phyloP scores from a whole-genome alignment of 2,329 filamentous ascomycete genomes.

The Penicillium aurantiogriseum region DNA sequence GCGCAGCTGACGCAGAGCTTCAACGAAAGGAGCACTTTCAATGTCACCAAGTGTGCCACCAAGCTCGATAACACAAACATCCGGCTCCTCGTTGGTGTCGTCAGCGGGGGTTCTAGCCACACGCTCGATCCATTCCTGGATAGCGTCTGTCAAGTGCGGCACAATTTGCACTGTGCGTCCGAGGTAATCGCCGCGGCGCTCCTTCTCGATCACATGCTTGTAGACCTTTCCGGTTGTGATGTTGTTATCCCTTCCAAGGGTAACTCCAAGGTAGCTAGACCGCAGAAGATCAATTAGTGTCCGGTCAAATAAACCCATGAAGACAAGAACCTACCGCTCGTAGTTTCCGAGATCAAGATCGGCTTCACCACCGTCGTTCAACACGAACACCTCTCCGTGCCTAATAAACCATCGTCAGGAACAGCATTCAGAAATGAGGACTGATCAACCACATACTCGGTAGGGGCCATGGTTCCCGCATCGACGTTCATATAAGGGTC shows the following conservation, averaged over 20 bases:
- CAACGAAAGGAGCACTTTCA: constrained; percentile 81
- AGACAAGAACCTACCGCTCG: constrained; percentile 49
- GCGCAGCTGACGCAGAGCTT: constrained; percentile 77
- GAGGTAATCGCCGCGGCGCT: constrained; percentile 72
- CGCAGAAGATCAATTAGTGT: background rate
- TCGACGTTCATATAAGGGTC: constrained; percentile 74
- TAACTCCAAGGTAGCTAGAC: constrained; percentile 68
- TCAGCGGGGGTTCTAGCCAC: constrained; percentile 85
- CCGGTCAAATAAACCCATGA: background rate
- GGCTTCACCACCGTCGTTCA: constrained; percentile 75
- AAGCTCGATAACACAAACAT: constrained; percentile 80
- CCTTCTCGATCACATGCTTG: constrained; percentile 76
- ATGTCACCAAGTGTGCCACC: constrained; percentile 63
- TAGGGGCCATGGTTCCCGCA: constrained; percentile 61
- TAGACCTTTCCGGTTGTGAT: constrained; percentile 98
- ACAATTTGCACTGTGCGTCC: constrained; percentile 87
- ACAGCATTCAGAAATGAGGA: background rate
- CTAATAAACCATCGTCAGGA: constrained; percentile 38
- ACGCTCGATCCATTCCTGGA: constrained; percentile 87
- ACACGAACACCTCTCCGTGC: constrained; percentile 86
- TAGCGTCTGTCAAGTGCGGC: constrained; percentile 84
- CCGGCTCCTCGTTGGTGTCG: constrained; percentile 74
- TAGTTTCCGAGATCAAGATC: constrained; percentile 74
- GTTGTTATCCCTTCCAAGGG: constrained; percentile 81
- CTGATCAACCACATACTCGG: constrained; percentile 12